Base-by-base conservation (phyloP, 179 eudicot species). In the Vitellaria paradoxa region DNA sequence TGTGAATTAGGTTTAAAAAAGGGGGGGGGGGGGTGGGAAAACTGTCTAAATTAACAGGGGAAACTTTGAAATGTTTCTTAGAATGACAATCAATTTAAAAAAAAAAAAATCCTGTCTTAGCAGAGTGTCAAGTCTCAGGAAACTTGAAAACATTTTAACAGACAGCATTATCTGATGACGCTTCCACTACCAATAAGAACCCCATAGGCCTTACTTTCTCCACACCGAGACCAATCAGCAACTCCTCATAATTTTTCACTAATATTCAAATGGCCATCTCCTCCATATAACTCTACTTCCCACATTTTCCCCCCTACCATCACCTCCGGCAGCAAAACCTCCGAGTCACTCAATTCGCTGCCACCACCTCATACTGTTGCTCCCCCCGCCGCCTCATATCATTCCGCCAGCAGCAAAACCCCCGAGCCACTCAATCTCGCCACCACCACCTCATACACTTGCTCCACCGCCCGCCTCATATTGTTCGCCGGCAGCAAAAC, bases 371-470 rank as follows among this genome's bases (percentile, higher is more conserved):
- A 78, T 4, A 90, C 82, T 59, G 81, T 73, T 5, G 57, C 76
- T 91, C 91, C 13, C 76, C 92, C 91, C 13, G 2, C 87, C 89
- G 13, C 83, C 73, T 18, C 83, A 37, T 21, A 74, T 80, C 6
- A 21, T 46, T 55, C 37, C 37, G 37, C 37, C 37, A 2, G 37
- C 37, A 30, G 37, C 37, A 30, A 30, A 30, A 30, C 37, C 37
- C 37, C 37, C 37, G 37, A 30, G 37, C 2, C 37, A 30, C 2
- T 30, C 37, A 30, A 30, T 2, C 2, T 2, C 37, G 2, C 37
- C 37, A 30, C 37, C 37, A 30, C 37, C 37, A 30, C 37, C 1
- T 30, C 37, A 30, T 30, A 30, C 2, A 0, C 1, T 30, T 30
- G 37, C 37, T 30, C 37, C 37, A 30, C 37, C 37, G 37, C n/a